These are phyloP conservation scores for Cryptosporidium canis DNA, from an alignment of 169 alveolate genomes.

Conservation along the genomic window DNA sequence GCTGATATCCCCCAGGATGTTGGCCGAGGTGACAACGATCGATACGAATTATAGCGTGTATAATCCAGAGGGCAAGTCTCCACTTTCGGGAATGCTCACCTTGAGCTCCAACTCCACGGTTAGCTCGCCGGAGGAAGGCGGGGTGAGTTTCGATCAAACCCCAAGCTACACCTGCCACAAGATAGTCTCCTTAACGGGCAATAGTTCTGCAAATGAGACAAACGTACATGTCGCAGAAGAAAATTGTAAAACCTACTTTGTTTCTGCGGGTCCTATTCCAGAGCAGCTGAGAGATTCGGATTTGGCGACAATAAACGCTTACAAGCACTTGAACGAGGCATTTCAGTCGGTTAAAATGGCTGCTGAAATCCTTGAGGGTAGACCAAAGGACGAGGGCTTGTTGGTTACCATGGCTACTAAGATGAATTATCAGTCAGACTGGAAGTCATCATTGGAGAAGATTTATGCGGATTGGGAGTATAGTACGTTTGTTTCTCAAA, in stretches of 20 bases:
- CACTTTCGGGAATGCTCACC: neutral
- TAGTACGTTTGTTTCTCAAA: constrained; percentile 29
- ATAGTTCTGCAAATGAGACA: neutral
- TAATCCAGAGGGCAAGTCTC: neutral
- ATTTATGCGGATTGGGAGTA: constrained; percentile 25
- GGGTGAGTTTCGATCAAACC: neutral
- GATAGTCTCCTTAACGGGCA: neutral
- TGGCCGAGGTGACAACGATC: neutral
- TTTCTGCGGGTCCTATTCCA: neutral
- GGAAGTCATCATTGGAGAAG: neutral
- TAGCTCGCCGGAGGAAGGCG: neutral
- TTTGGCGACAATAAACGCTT: constrained; percentile 17
- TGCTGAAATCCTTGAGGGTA: neutral
- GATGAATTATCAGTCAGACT: constrained; percentile 10
- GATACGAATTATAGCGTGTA: neutral
- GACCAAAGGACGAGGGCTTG: constrained; percentile 10
- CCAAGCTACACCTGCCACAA: constrained; percentile 3
- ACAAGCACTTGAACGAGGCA: constrained; percentile 12
- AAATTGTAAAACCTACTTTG: neutral
- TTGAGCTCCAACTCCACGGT: neutral
- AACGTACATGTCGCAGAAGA: neutral
- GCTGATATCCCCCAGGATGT: neutral
- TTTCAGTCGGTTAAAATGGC: constrained; percentile 13
- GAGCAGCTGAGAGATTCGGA: neutral
- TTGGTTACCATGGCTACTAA: constrained; percentile 1